A percentile compares a stretch with the other conserved stretches of the same genome.
phyloP scores from a whole-genome alignment of 2,329 filamentous ascomycete species.

The Xylaria sp. region DNA sequence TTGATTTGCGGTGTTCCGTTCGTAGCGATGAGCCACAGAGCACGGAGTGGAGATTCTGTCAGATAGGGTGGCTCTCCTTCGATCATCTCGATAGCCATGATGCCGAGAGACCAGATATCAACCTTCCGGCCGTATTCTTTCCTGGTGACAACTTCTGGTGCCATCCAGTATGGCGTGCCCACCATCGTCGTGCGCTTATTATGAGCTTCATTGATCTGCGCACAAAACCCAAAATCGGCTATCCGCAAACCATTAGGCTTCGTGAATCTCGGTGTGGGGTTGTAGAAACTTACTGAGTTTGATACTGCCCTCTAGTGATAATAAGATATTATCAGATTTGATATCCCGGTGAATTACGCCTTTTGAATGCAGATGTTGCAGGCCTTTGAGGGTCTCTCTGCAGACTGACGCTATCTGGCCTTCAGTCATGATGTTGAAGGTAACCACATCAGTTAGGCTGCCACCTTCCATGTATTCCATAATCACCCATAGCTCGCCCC shows the following conservation, averaged over 20 bases:
- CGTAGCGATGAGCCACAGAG: slow-evolving; percentile 95
- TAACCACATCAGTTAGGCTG: slow-evolving; percentile 96
- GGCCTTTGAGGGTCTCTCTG: slow-evolving; percentile 87
- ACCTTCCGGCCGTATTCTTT: slow-evolving; percentile 99
- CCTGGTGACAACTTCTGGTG: slow-evolving; percentile 93
- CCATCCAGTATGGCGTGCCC: slow-evolving; percentile 99
- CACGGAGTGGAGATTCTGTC: slow-evolving; percentile 91
- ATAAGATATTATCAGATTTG: slow-evolving; percentile 97
- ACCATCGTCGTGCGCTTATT: slow-evolving; percentile 99
- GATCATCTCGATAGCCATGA: slow-evolving; percentile 99
- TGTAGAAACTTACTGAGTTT: slow-evolving; percentile 81
- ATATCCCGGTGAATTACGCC: slow-evolving; percentile 98
- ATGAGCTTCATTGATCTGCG: slow-evolving; percentile 96
- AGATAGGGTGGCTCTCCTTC: slow-evolving; percentile 97
- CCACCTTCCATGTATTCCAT: slow-evolving; percentile 99
- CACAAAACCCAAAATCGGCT: slow-evolving; percentile 99
- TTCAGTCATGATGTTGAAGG: slow-evolving; percentile 99
- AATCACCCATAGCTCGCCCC: slow-evolving; percentile 95
- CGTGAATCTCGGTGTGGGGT: not conserved
- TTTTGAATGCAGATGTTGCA: slow-evolving; percentile 97
- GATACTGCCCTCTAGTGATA: slow-evolving; percentile 94
- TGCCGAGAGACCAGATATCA: slow-evolving; percentile 97
- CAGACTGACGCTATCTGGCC: slow-evolving; percentile 97
- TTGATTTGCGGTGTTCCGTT: slow-evolving; percentile 96
- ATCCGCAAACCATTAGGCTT: slow-evolving; percentile 35